A percentile compares a stretch with the other conserved stretches of the same genome.
phyloP scores from a whole-genome alignment of 1,284 basidiomycete species.

The Apiotrichum laibachii region DNA sequence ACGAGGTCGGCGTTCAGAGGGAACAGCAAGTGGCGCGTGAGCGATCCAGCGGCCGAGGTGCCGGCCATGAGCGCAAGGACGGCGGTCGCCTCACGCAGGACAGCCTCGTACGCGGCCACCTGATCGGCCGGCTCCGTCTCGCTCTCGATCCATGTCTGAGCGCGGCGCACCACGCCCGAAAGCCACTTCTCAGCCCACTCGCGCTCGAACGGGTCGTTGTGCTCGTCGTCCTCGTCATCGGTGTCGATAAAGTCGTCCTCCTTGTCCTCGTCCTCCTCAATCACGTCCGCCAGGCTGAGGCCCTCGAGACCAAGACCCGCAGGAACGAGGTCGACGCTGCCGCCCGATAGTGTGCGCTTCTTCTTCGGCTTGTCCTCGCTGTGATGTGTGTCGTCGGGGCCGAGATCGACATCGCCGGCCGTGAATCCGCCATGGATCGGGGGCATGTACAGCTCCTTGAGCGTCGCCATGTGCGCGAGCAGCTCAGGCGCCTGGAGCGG shows the following conservation, averaged over 20 bases:
- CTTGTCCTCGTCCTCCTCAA: constrained; percentile 10
- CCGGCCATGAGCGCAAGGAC: constrained; percentile 65
- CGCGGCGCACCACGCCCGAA: constrained; percentile 42
- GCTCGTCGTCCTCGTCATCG: constrained; percentile 16
- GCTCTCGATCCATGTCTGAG: constrained; percentile 37
- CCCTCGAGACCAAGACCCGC: constrained; percentile 27
- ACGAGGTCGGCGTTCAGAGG: constrained; percentile 38
- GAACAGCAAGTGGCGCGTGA: constrained; percentile 47
- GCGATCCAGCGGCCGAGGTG: constrained; percentile 52
- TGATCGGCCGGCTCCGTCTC: not conserved
- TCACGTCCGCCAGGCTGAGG: constrained; percentile 21
- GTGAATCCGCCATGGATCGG: constrained; percentile 47
- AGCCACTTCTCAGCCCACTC: constrained; percentile 53
- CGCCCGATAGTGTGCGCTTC: constrained; percentile 24
- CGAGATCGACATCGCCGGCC: constrained; percentile 26
- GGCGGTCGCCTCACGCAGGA: constrained; percentile 58
- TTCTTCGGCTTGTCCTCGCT: not conserved
- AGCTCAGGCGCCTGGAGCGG: constrained; percentile 33
- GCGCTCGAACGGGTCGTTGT: constrained; percentile 43
- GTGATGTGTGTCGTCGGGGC: not conserved
- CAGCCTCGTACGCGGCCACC: constrained; percentile 11
- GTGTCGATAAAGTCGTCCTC: constrained; percentile 5
- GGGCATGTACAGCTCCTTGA: constrained; percentile 42
- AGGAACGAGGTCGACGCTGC: constrained; percentile 25
- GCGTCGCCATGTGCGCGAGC: constrained; percentile 34